Percentiles rank a stretch among this genome's conserved stretches.
These are phyloP conservation scores for Erigeron philadelphicus DNA, from an alignment of 140 eudicot species.

Conservation along the genomic window DNA sequence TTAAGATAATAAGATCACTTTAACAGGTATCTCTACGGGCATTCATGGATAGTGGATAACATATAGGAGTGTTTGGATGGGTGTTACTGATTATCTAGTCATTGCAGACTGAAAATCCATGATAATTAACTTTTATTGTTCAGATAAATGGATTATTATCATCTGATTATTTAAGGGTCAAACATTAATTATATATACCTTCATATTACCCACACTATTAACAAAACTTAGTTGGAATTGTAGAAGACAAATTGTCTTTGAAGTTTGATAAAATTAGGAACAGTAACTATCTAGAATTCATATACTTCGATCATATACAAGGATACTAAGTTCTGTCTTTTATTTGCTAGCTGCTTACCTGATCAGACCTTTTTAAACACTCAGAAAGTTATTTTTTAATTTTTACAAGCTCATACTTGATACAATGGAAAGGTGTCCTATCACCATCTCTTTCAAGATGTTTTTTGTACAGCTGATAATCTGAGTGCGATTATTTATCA, in stretches of 20 bases:
- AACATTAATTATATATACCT: background rate
- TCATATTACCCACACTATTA: background rate
- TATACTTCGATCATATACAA: background rate
- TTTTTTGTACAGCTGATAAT: background rate
- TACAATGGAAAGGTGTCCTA: background rate
- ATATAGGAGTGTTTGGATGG: background rate
- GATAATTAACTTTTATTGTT: background rate
- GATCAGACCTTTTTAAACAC: background rate
- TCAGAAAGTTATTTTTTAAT: background rate
- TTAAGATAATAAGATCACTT: background rate
- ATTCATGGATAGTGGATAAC: conserved; percentile 5
- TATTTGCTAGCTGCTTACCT: background rate
- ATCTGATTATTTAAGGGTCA: background rate
- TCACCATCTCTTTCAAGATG: background rate
- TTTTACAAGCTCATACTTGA: background rate
- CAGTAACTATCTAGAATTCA: background rate
- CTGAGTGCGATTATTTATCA: background rate
- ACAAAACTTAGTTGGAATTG: background rate
- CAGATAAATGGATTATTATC: background rate
- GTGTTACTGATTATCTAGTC: background rate
- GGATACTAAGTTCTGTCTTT: background rate
- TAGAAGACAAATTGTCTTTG: background rate
- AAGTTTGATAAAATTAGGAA: background rate
- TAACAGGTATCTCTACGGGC: conserved; percentile 46
- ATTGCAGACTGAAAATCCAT: background rate